Evolutionary conservation across 805 yeast species (phyloP).

Genomic region (Hanseniaspora osmophila): DNA sequence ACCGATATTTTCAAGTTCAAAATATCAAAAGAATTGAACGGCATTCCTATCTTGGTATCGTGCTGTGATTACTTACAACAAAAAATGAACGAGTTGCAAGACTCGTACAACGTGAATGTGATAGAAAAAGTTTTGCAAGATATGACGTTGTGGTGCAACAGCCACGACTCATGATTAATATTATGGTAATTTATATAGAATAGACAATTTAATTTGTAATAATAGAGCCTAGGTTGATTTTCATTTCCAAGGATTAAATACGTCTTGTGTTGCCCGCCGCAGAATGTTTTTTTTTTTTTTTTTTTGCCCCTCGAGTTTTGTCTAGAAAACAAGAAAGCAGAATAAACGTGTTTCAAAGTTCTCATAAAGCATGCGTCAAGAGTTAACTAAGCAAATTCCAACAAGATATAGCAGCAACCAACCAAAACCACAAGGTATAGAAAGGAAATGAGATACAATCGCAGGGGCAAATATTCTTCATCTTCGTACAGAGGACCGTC

Average conservation of each 20-base stretch:
- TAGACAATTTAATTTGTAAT: no score
- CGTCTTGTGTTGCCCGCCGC: no score
- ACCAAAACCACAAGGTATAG: constrained; percentile 23
- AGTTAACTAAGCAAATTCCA: no score
- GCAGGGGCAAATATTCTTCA: neutral
- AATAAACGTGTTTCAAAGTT: no score
- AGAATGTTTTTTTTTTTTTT: no score
- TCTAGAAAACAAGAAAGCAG: no score
- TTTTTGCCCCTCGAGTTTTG: no score
- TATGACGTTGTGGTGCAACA: constrained; percentile 49
- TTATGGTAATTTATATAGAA: neutral
- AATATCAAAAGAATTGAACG: neutral
- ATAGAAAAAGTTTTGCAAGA: constrained; percentile 49
- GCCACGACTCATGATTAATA: neutral
- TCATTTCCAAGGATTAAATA: no score
- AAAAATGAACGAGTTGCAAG: constrained; percentile 47
- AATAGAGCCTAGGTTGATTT: no score
- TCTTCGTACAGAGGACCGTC: neutral
- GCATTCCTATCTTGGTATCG: constrained; percentile 50
- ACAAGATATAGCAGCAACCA: no score
- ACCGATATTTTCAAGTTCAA: neutral
- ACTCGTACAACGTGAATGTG: constrained; percentile 38
- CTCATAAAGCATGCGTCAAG: no score
- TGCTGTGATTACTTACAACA: constrained; percentile 59
- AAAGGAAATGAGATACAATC: neutral